Conservation (phyloP, 2,329 filamentous ascomycete species). For the Grosmannia clavigera region DNA sequence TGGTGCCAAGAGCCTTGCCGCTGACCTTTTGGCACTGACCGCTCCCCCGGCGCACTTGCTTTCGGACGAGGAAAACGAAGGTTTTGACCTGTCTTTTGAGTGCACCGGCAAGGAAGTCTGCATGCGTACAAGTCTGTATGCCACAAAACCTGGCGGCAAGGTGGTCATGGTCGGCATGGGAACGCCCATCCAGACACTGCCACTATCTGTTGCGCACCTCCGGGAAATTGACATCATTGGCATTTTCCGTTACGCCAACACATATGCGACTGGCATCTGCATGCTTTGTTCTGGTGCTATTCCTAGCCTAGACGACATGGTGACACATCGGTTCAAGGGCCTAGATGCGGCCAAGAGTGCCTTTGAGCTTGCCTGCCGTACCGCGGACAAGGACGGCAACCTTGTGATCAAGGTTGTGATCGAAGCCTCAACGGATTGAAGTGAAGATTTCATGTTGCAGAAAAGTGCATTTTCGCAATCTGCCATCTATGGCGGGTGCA, state of each 20-base stretch:
- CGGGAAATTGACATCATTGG: slow-evolving; percentile 69
- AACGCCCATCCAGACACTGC: slow-evolving; percentile 61
- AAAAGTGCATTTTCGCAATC: background rate
- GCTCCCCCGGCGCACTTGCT: slow-evolving; percentile 18
- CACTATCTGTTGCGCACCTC: slow-evolving; percentile 58
- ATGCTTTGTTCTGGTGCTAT: slow-evolving; percentile 41
- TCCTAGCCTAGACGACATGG: slow-evolving; percentile 54
- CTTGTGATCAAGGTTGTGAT: slow-evolving; percentile 63
- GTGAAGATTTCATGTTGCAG: background rate
- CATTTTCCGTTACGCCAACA: slow-evolving; percentile 67
- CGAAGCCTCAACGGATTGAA: slow-evolving; percentile 16
- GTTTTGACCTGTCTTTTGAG: slow-evolving; percentile 61
- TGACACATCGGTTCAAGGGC: slow-evolving; percentile 61
- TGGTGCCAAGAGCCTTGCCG: slow-evolving; percentile 34
- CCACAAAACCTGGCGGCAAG: slow-evolving; percentile 56
- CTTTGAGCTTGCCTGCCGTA: slow-evolving; percentile 59
- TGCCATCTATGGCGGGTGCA: background rate
- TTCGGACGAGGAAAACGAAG: slow-evolving; percentile 45
- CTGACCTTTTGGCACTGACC: slow-evolving; percentile 33
- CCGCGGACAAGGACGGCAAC: slow-evolving; percentile 53
- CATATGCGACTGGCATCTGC: slow-evolving; percentile 58
- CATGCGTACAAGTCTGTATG: slow-evolving; percentile 64
- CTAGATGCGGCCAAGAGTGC: slow-evolving; percentile 48
- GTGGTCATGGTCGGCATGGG: slow-evolving; percentile 73
- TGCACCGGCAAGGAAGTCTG: slow-evolving; percentile 66